Evolutionary conservation across 805 yeast genomes (phyloP).

Genomic region (Barnettozyma botsteinii): DNA sequence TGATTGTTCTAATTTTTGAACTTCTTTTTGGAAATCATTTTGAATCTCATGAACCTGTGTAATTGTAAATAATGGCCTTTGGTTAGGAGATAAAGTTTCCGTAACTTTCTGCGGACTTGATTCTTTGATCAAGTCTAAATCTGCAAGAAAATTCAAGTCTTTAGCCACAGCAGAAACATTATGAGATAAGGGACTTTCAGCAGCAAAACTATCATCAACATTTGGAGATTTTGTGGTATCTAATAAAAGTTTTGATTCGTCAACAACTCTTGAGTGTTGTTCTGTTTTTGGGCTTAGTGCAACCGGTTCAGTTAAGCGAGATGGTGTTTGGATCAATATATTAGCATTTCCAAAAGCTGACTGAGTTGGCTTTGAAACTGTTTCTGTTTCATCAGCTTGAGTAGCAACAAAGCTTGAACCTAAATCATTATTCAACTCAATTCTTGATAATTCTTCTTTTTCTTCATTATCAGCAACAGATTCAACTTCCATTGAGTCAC

Average conservation of each 20-base stretch:
- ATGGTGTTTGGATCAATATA: slow-evolving; percentile 19
- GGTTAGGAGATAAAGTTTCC: slow-evolving; percentile 16
- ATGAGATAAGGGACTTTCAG: slow-evolving; percentile 19
- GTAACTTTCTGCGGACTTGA: not conserved
- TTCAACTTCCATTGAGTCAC: not conserved
- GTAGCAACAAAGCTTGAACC: slow-evolving; percentile 8
- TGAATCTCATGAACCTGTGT: slow-evolving; percentile 25
- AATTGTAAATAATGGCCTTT: slow-evolving; percentile 25
- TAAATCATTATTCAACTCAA: slow-evolving; percentile 15
- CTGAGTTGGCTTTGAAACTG: not conserved
- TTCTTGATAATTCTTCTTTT: slow-evolving; percentile 24
- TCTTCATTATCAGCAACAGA: slow-evolving; percentile 24
- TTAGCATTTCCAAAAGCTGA: too few species aligned
- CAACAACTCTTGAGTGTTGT: slow-evolving; percentile 21
- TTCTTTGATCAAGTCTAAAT: slow-evolving; percentile 7
- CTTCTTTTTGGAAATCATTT: slow-evolving; percentile 20
- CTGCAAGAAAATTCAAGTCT: slow-evolving; percentile 6
- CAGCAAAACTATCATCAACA: slow-evolving; percentile 15
- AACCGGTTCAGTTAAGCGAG: slow-evolving; percentile 27
- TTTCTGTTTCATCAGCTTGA: slow-evolving; percentile 8
- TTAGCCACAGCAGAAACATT: slow-evolving; percentile 8
- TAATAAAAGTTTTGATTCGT: slow-evolving; percentile 15
- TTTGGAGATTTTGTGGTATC: slow-evolving; percentile 20
- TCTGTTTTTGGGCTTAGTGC: slow-evolving; percentile 28
- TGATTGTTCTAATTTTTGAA: slow-evolving; percentile 17